Evolutionary conservation across 2,329 filamentous ascomycete species (phyloP).

Genomic region (Akanthomyces muscarius): DNA sequence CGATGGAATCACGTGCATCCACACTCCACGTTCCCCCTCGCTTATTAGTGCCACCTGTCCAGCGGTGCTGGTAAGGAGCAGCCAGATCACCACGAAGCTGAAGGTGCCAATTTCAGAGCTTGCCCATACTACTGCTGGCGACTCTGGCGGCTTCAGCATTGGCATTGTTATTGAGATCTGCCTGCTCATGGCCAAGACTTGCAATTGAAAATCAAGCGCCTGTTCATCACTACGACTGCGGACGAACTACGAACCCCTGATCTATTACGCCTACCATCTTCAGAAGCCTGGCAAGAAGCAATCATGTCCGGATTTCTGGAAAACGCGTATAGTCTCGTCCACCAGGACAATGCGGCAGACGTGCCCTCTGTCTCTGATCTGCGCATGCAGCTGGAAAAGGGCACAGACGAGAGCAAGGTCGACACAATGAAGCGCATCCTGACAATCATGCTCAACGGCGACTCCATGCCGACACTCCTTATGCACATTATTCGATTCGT

Average conservation of each 20-base stretch:
- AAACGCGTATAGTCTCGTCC: conserved; percentile 92
- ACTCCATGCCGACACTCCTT: conserved; percentile 88
- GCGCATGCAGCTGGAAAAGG: conserved; percentile 89
- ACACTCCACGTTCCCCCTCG: conserved; percentile 21
- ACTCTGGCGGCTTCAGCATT: conserved; percentile 27
- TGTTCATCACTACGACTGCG: background rate
- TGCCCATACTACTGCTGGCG: conserved; percentile 27
- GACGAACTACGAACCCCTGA: conserved; percentile 13
- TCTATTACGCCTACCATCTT: background rate
- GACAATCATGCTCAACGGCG: conserved; percentile 96
- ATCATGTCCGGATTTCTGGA: conserved; percentile 93
- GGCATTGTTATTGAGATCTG: conserved; percentile 27
- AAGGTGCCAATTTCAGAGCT: conserved; percentile 26
- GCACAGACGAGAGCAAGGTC: conserved; percentile 85
- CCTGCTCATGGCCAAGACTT: conserved; percentile 30
- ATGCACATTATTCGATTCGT: conserved; percentile 99
- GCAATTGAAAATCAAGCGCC: conserved; percentile 18
- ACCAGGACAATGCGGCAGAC: conserved; percentile 95
- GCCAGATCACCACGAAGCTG: conserved; percentile 36
- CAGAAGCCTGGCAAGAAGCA: conserved; percentile 3
- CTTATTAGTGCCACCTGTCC: conserved; percentile 39
- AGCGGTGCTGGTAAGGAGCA: conserved; percentile 28
- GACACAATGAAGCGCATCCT: conserved; percentile 96
- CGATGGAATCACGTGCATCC: conserved; percentile 31
- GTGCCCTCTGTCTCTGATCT: conserved; percentile 87